Evolutionary conservation across 768 basidiomycete genomes (phyloP), one percentile per base, ranked within the genome.

Genomic region (Suillus sp.): DNA sequence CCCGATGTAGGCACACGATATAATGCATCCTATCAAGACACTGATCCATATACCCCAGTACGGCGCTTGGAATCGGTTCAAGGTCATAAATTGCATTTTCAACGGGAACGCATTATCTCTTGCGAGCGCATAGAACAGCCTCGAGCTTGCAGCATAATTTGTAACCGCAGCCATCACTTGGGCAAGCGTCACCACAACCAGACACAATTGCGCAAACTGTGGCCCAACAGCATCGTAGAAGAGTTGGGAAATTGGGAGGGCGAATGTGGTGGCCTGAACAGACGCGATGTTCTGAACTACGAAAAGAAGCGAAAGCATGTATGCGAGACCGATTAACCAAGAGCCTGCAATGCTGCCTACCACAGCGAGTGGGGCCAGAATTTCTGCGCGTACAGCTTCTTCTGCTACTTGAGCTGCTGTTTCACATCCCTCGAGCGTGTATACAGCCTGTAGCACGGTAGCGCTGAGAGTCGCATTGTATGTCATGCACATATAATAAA

Each of bases 351-450:
- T 80, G 57, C 80, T 81, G 43, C 79, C 82, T 20, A 84, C 81
- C 38, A 86, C 80, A 8, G 84, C 85, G 40, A 85, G 73, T 18
- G 85, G 85, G 1, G 85, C 83, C n/a, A 86, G 81, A 51, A 83
- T 64, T 60, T 84, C 83, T 0, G 85, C 85, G 35, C 81, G 80
- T 54, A 79, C 75, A 34, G 84, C 84, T 69, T 87, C 84, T 70
- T 87, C 84, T 8, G 85, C 85, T 10, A 86, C 80, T 67, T 86
- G 85, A 25, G 85, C 85, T 42, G 84, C 84, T 3, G 84, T 86
- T 69, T 86, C 85, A 68, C 84, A 86, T n/a, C 85, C 85, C 72
- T 85, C 85, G 30, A 86, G 78, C 2, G 85, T 85, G 66, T 86
- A 86, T 20, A 86, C 85, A 9, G 72, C 85, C 85, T n/a, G 84